Conservation (phyloP, 345 rosid genomes). For the Triadica sebifera region DNA sequence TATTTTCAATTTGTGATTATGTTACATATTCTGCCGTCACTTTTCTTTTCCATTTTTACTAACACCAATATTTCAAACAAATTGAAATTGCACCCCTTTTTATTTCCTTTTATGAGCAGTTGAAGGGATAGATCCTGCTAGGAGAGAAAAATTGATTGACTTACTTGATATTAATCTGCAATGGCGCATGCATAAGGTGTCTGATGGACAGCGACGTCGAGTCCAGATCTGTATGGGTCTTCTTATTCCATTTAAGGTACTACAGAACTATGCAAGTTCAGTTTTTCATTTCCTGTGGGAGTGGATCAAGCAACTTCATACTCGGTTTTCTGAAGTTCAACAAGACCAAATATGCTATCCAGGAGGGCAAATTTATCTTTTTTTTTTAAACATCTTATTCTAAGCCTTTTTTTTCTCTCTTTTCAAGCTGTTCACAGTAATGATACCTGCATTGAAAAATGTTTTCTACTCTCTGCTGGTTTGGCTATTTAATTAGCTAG, state of each 20-base stretch:
- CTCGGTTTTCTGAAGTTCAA: background rate
- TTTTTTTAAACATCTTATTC: background rate
- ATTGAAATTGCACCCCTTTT: background rate
- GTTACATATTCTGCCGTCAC: background rate
- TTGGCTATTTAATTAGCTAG: background rate
- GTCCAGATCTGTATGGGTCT: constrained; percentile 99
- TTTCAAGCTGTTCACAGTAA: background rate
- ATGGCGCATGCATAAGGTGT: constrained; percentile 99
- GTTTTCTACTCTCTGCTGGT: background rate
- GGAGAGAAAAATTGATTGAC: constrained; percentile 86
- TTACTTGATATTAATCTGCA: constrained; percentile 88
- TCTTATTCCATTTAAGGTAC: constrained; percentile 87
- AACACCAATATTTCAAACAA: background rate
- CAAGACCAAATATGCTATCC: background rate
- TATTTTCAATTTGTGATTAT: background rate
- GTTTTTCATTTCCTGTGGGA: background rate
- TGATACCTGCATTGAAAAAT: background rate
- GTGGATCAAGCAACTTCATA: background rate
- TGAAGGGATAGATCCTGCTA: constrained; percentile 80
- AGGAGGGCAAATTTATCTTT: background rate
- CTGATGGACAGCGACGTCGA: constrained; percentile 96
- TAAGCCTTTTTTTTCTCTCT: background rate
- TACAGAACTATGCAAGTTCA: constrained; percentile 6
- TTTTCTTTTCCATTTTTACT: background rate
- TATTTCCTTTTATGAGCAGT: constrained; percentile 41